Evolutionary conservation across 345 rosid genomes (phyloP), one percentile per base, ranked within the genome.

Genomic region (Gossypioides kirkii): DNA sequence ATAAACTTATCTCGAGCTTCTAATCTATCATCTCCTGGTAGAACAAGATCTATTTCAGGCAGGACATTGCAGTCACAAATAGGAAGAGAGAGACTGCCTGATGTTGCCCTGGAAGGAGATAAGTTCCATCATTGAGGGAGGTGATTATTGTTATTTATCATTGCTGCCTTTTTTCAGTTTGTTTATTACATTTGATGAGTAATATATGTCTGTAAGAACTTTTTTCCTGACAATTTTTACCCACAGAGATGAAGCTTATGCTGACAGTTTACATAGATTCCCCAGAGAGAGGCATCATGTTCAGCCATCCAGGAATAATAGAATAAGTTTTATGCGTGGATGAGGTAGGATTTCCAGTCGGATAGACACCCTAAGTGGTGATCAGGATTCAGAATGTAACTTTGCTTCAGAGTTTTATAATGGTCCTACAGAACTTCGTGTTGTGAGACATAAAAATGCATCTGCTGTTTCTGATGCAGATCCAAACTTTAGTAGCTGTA

Each of bases 321-420:
- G 91, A 80, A 77, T 85, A 73, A 84, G 83, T 69, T 80, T 77
- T 78, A 74, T 66, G 50, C 86, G 81, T 73, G 93, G 87, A 73
- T 86, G 91, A 76, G 89, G 89, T 67, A 91, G 95, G 76, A 76
- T 84, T 73, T 78, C 87, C 61, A 79, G 85, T 82, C 73, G 86
- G 55, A 77, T 80, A 70, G 88, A 79, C 73, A 74, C 65, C 70
- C 38, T 80, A 38, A 70, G 72, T 32, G 82, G 79, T 80, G 90
- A 82, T 66, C 78, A 88, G 77, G 85, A 83, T 69, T 59, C 88
- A 72, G 88, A 87, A 76, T 82, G 83, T 70, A 82, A 83, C 66
- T 74, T 74, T 75, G 73, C 69, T 73, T 76, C 86, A 61, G 87
- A 83, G 45, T 74, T 84, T 74, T 84, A 75, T 63, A 23, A 68